Percentiles rank a stretch among this genome's conserved stretches.
phyloP scores from a whole-genome alignment of 225 moss, liverwort and hornwort genomes.

The Straminergon stramineum region DNA sequence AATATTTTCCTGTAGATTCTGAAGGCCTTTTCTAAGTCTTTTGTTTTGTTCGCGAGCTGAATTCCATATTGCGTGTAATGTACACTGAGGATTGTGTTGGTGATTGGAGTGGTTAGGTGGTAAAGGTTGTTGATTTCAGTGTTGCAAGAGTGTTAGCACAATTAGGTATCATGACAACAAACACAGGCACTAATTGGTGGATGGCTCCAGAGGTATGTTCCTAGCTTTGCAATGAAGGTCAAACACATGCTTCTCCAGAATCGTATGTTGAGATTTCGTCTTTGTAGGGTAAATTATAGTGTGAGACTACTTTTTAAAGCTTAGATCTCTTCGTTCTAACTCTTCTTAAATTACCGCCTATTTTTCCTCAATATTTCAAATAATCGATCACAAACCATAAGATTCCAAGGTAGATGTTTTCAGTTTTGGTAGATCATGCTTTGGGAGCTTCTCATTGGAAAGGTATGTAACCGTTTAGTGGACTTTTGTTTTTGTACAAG shows the following conservation, averaged over 20 bases:
- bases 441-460: conserved; percentile 89
- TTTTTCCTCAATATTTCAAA: conserved; percentile 19
- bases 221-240: not conserved
- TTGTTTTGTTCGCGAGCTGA: not conserved
- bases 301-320: not conserved
- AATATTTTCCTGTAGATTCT: not conserved
- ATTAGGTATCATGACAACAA: conserved; percentile 79
- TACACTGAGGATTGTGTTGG: not conserved
- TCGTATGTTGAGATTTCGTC: not conserved
- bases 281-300: not conserved
- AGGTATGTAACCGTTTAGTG: conserved; percentile 26
- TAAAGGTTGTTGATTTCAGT: conserved; percentile 90
- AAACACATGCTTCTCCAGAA: not conserved
- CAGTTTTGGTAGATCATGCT: conserved; percentile 82
- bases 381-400: conserved; percentile 86
- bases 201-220: too few species aligned
- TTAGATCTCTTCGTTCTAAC: not conserved
- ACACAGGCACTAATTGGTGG: conserved; percentile 27
- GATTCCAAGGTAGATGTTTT: conserved; percentile 72
- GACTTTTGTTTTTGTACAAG: not conserved
- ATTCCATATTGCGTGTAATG: not conserved
- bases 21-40: not conserved
- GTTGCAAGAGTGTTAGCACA: conserved; percentile 83
- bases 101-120: conserved; percentile 39
- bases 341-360: not conserved